Base-by-base conservation (phyloP, 163 green algal species). In the Scenedesmus sp. region DNA sequence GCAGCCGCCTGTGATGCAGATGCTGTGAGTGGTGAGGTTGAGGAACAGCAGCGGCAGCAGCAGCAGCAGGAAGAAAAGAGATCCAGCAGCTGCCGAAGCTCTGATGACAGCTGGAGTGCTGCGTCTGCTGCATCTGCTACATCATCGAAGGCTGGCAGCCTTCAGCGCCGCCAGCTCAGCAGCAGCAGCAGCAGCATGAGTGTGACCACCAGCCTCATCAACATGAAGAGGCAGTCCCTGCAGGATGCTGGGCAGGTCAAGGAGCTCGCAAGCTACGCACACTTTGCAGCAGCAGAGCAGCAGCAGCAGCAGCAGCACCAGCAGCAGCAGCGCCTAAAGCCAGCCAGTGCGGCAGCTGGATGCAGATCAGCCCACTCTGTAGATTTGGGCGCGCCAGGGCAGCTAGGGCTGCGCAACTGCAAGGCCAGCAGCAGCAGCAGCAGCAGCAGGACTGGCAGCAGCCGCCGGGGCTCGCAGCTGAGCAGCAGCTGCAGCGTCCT, bases 401-500 rank as follows among this genome's bases (percentile, higher is more conserved):
- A 79, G 70, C 70, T 4, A 4, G 70, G 20, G 70, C 12, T 79
- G 20, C 70, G 23, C 6, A 79, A 16, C 46, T 23, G 70, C 70
- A 52, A 52, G 23, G 23, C 59, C 59, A 10, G 59, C 59, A 64
- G 3, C 23, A 86, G 54, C 79, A 86, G 79, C 9, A 10, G 46
- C 79, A 86, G 79, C 9, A 10, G 46, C 76, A 84, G 34, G 4
- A 64, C 46, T 13, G 66, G 54, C 79, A 86, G 34, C 23, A 56
- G 46, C 10, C 10, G 76, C 18, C 34, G 76, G 34, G 34, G 13
- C n/a, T 56, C 34, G 46, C 34, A 84, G 76, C 76, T 56, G 34
- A 84, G 76, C 76, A 84, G 76, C 76, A 84, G 76, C 76, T 84
- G 76, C 76, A 57, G 76, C 34, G 46, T 23, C 7, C 20, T 67